phyloP scores from a whole-genome alignment of 1,139 yeast species.

The Candida buenavistaensis region DNA sequence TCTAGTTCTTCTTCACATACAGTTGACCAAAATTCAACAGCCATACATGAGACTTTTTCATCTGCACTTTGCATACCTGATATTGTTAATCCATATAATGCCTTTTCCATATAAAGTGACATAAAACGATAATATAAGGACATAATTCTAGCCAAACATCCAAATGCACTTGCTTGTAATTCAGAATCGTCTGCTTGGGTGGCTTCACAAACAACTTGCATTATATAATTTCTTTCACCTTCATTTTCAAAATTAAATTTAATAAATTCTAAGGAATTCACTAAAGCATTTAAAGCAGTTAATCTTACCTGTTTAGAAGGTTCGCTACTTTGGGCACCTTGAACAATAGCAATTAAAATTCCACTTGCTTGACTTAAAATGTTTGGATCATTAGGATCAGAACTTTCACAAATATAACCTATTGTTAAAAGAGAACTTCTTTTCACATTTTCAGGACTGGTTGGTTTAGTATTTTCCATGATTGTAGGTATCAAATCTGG shows the following conservation, averaged over 20 bases:
- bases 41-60: conserved; percentile 95
- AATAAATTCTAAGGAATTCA: conserved; percentile 87
- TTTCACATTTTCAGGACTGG: conserved; percentile 76
- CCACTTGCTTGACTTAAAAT: conserved; percentile 87
- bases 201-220: conserved; percentile 99
- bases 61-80: conserved; percentile 86
- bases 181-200: conserved; percentile 84
- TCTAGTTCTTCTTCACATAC: conserved; percentile 96
- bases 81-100: conserved; percentile 85
- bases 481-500: conserved; percentile 78
- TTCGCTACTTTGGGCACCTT: conserved; percentile 88
- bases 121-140: conserved; percentile 82
- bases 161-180: conserved; percentile 92
- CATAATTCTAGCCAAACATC: conserved; percentile 93
- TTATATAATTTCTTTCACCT: conserved; percentile 92
- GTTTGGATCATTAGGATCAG: conserved; percentile 81
- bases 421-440: conserved; percentile 84
- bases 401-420: conserved; percentile 94
- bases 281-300: conserved; percentile 90
- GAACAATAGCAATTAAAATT: conserved; percentile 90
- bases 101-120: conserved; percentile 97
- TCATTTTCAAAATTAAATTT: conserved; percentile 85
- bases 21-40: conserved; percentile 97
- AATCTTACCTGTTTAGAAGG: conserved; percentile 73
- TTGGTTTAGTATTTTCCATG: conserved; percentile 80